Base-by-base conservation (phyloP, 805 yeast genomes). In the Myxozyma neotropica region DNA sequence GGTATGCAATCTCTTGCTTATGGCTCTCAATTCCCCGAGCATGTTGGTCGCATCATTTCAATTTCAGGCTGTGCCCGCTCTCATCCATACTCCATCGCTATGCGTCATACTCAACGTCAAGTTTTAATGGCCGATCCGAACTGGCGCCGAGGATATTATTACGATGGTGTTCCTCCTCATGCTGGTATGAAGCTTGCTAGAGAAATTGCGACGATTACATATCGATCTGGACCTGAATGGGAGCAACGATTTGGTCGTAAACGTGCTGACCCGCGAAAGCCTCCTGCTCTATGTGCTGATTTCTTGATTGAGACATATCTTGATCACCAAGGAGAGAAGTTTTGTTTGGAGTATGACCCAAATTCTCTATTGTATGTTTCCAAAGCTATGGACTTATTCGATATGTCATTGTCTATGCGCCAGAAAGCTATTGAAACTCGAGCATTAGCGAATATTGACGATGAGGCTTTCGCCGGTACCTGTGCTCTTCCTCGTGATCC, bases 151-250 rank as follows among this genome's bases (percentile, higher is more conserved):
- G 97, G 97, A 0, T 86, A 83, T 72, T 88, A 88, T 72, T 92
- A 92, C 71, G 89, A 80, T 60, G 71, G 75, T 2, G 77, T 91
- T 1, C 96, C 96, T 6, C 97, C 97, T 0, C 97, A 91, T 72
- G 84, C 87, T 23, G 97, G 97, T 15, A 91, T 92, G 97, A 92
- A 92, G 71, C 79, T 92, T 38, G 93, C 97, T 1, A 80, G 97
- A 64, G 96, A 90, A 72, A 89, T 92, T 50, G 97, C 97, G 33
- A 92, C 97, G 0, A 89, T 92, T 55, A 90, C 97, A 0, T 92
- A 92, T 72, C 79, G 97, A 67, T 89, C 96, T 0, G 97, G 97
- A 2, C 97, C 97, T 1, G 97, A 92, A 74, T 92, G 97, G 97
- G 97, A 92, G 72, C 83, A 85, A 62, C 77, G 97, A 60, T 92